Conservation (phyloP, 768 basidiomycete species). For the Podaxis pistillaris region DNA sequence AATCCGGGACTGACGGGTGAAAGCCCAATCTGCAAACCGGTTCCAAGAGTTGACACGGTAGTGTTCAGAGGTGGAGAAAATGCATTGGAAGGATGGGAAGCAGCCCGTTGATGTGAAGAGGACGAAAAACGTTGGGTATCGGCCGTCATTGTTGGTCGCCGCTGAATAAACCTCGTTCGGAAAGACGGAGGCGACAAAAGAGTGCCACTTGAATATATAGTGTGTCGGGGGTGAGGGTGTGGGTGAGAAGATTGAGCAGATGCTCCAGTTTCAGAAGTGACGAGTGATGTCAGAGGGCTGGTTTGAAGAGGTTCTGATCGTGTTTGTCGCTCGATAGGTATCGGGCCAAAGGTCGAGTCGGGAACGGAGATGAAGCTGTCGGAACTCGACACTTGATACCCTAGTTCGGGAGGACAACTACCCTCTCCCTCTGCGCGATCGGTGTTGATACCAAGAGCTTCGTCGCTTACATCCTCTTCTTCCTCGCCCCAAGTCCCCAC, state of each 20-base stretch:
- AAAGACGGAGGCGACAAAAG: constrained; percentile 3
- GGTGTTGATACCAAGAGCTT: constrained; percentile 19
- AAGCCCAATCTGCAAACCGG: constrained; percentile 73
- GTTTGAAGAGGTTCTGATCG: constrained; percentile 11
- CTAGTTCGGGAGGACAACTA: neutral
- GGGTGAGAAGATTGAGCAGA: neutral
- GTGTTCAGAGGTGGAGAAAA: constrained; percentile 32
- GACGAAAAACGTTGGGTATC: neutral
- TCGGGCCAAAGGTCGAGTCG: constrained; percentile 19
- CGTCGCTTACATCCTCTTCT: constrained; percentile 33
- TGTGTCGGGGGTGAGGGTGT: neutral
- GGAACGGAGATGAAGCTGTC: neutral
- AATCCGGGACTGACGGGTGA: constrained; percentile 81
- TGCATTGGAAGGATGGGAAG: constrained; percentile 17
- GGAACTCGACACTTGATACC: neutral
- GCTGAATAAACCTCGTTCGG: constrained; percentile 1
- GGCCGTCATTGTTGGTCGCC: neutral
- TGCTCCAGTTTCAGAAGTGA: neutral
- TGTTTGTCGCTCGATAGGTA: constrained; percentile 31
- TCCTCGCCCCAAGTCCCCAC: constrained; percentile 49
- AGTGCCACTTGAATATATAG: neutral
- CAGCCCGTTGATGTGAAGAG: constrained; percentile 5
- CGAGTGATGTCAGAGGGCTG: neutral
- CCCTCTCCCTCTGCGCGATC: constrained; percentile 23
- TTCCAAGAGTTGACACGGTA: constrained; percentile 36